These are phyloP conservation scores for Beauveria australis DNA, from an alignment of 2,329 filamentous ascomycete species.

Conservation along the genomic window DNA sequence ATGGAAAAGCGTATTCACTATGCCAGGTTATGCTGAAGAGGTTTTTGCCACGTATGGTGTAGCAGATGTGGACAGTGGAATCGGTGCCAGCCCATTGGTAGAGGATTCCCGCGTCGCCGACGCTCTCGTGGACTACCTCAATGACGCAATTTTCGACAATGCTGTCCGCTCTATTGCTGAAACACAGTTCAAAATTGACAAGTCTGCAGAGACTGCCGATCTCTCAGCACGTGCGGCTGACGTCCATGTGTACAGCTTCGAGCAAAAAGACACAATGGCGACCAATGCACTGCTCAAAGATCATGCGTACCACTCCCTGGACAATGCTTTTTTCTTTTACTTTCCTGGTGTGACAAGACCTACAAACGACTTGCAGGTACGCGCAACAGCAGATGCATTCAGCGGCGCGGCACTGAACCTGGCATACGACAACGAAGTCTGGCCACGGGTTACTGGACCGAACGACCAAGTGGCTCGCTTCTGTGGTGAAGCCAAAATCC, in stretches of 20 bases:
- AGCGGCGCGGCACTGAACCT: neutral
- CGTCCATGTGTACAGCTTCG: neutral
- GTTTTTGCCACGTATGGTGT: neutral
- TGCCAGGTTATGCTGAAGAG: neutral
- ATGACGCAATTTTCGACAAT: neutral
- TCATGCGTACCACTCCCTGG: neutral
- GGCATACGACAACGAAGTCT: neutral
- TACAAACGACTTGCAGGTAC: neutral
- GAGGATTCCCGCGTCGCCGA: neutral
- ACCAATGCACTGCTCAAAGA: neutral
- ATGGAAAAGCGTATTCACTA: neutral
- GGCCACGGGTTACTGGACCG: neutral
- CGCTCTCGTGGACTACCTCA: neutral
- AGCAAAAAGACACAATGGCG: neutral
- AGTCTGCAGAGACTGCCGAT: neutral
- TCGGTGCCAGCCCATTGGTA: neutral
- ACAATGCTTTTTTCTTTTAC: neutral
- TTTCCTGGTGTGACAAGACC: neutral
- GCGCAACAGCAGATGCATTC: neutral
- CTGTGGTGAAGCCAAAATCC: neutral
- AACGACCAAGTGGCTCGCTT: neutral
- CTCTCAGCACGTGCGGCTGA: neutral
- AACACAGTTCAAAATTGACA: neutral
- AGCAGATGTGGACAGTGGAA: neutral
- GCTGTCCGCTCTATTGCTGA: neutral